Evolutionary conservation across 768 basidiomycete species (phyloP), one percentile per base, ranked within the genome.

Genomic region (Imleria badia): DNA sequence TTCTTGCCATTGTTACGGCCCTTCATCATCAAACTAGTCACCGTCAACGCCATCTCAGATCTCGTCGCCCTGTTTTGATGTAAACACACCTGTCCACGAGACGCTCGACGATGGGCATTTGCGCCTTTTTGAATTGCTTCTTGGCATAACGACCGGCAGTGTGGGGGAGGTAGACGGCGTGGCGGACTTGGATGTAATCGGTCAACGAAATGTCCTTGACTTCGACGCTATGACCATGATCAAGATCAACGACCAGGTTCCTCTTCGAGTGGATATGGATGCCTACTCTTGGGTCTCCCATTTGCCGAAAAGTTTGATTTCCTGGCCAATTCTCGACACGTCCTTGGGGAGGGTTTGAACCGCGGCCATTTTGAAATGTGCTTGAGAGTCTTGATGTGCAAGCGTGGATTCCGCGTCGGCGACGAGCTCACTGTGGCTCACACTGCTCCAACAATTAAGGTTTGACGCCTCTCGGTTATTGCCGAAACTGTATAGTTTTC

Each of bases 1-100:
- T 98, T 98, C 83, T 98, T 98, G 72, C 97, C 97, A 79, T 95
- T 98, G 87, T 98, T 99, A 77, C 97, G 94, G 58, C 97, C 97
- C 80, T 98, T 97, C 97, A 99, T 99, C 97, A 99, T 99, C 73
- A 99, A 78, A 75, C 94, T 96, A 29, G 15, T 4, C 26, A 14
- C 11, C 22, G 2, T 30, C 31, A 12, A 26, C 26, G 26, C 5
- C 20, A 34, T 43, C 48, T 54, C 23, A 49, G 53, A 49, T 23
- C 19, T 26, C 13, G 22, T n/a, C 13, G 36, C 12, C 23, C 29
- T 33, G 11, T 19, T 43, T 2, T 31, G 23, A 23, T 14, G 35
- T 8, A 38, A 9, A 40, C 85, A 65, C 69, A 92, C 94, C 87
- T 88, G 83, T 98, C 95, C 63, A 98, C 97, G 71, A 99, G 81